These are phyloP conservation scores for Tothia fuscella DNA, from an alignment of 2,329 filamentous ascomycete genomes.

Conservation along the genomic window DNA sequence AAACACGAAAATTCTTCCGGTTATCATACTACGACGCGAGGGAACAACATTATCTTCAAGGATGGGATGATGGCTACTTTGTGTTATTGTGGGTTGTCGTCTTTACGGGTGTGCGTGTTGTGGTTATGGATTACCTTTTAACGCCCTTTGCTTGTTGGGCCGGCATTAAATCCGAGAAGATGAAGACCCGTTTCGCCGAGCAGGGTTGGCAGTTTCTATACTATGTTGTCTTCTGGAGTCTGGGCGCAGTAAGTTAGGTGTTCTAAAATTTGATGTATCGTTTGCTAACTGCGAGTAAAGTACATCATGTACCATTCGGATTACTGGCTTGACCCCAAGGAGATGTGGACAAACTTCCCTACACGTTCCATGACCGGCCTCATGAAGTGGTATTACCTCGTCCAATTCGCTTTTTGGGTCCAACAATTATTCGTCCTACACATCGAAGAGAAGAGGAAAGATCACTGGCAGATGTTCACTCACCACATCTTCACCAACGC, in stretches of 20 bases:
- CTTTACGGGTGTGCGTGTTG: slow-evolving; percentile 77
- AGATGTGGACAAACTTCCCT: slow-evolving; percentile 80
- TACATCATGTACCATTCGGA: slow-evolving; percentile 68
- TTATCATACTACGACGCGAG: slow-evolving; percentile 69
- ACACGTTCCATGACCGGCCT: slow-evolving; percentile 59
- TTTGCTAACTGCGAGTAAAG: slow-evolving; percentile 31
- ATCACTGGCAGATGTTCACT: slow-evolving; percentile 89
- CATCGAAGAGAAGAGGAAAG: slow-evolving; percentile 87
- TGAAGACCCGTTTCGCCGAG: slow-evolving; percentile 74
- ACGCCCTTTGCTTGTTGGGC: slow-evolving; percentile 60
- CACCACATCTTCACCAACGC: slow-evolving; percentile 85
- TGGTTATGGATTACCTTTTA: slow-evolving; percentile 76
- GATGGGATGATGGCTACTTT: slow-evolving; percentile 67
- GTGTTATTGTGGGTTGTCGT: slow-evolving; percentile 68
- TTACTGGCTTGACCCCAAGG: slow-evolving; percentile 64
- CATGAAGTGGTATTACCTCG: slow-evolving; percentile 81
- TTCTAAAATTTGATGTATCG: background rate
- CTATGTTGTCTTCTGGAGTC: slow-evolving; percentile 66
- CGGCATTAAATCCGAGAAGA: slow-evolving; percentile 67
- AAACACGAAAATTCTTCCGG: slow-evolving; percentile 79
- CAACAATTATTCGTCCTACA: slow-evolving; percentile 92
- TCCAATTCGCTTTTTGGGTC: slow-evolving; percentile 84
- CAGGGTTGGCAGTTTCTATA: slow-evolving; percentile 88
- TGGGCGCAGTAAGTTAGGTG: slow-evolving; percentile 58
- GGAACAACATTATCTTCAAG: slow-evolving; percentile 60